Percentiles rank a stretch among this genome's conserved stretches.
Evolutionary conservation across 139 green algal genomes (phyloP).

Genomic region (Micractinium sp.): DNA sequence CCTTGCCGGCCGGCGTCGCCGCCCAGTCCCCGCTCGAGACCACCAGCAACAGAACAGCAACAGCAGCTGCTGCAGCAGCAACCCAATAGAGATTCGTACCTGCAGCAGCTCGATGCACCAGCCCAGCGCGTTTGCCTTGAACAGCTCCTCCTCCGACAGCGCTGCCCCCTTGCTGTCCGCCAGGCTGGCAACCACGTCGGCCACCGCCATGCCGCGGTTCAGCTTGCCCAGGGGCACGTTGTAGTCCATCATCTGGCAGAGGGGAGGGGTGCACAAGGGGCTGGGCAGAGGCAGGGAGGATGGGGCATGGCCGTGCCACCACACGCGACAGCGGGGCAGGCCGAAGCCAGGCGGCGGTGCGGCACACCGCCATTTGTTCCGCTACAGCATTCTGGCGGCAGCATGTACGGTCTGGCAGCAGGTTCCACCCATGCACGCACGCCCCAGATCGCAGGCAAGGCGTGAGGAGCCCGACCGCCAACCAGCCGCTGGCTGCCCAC

Average conservation of each 20-base stretch:
- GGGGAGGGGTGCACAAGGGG: background rate
- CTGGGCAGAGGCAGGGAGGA: background rate
- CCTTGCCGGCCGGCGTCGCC: no score
- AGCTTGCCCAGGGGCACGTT: constrained; percentile 97
- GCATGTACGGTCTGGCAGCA: no score
- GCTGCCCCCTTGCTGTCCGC: constrained; percentile 1
- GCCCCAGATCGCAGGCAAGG: no score
- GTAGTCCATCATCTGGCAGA: constrained; percentile 89
- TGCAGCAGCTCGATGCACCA: constrained; percentile 98
- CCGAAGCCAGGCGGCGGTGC: no score
- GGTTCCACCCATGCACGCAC: no score
- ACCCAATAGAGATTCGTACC: background rate
- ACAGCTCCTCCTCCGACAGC: constrained; percentile 69
- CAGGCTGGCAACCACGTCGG: constrained; percentile 74
- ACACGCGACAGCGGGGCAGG: no score
- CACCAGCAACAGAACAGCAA: background rate
- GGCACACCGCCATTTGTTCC: no score
- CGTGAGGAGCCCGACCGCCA: no score
- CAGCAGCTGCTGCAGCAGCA: background rate
- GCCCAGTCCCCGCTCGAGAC: background rate
- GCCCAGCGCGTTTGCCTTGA: constrained; percentile 84
- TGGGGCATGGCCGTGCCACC: no score
- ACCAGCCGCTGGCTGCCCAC: background rate
- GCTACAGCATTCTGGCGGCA: no score
- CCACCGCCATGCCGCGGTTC: constrained; percentile 97